These are phyloP conservation scores for Stagonosporopsis vannaccii DNA, from an alignment of 2,329 filamentous ascomycete species.

Conservation along the genomic window DNA sequence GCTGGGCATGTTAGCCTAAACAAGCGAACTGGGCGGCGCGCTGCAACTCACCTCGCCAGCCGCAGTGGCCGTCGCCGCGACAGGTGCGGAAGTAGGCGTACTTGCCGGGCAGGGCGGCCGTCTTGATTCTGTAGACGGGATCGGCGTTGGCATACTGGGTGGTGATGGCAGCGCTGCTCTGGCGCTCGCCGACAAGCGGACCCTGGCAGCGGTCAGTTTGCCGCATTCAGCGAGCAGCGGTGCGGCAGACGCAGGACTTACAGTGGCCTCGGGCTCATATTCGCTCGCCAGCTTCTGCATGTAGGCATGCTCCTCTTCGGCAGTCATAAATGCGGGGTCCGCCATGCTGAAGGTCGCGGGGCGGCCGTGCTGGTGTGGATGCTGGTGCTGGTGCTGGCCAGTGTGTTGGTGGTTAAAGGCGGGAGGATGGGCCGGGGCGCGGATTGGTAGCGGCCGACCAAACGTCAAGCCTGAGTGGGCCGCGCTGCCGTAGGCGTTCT, in stretches of 20 bases:
- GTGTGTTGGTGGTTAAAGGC: conserved; percentile 44
- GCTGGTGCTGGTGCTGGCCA: conserved; percentile 43
- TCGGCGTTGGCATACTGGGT: conserved; percentile 90
- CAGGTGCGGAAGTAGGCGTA: conserved; percentile 89
- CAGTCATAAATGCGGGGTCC: conserved; percentile 43
- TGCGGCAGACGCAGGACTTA: conserved; percentile 48
- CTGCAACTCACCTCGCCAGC: conserved; percentile 84
- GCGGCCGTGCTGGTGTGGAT: conserved; percentile 33
- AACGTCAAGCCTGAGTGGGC: conserved; percentile 42
- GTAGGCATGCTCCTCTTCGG: conserved; percentile 65
- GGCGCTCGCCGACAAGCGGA: conserved; percentile 79
- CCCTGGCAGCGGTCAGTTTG: conserved; percentile 64
- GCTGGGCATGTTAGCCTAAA: conserved; percentile 63
- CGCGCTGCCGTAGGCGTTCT: conserved; percentile 33
- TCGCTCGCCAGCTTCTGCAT: conserved; percentile 69
- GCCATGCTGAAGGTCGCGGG: conserved; percentile 47
- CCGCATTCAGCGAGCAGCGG: conserved; percentile 19
- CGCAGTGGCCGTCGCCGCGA: conserved; percentile 93
- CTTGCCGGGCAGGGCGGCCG: conserved; percentile 78
- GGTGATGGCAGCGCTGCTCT: conserved; percentile 77
- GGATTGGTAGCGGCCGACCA: conserved; percentile 52
- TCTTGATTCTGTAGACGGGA: conserved; percentile 84
- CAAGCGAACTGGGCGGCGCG: conserved; percentile 2
- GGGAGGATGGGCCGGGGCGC: conserved; percentile 50
- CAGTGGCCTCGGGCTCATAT: conserved; percentile 65